phyloP scores from a whole-genome alignment of 2,329 filamentous ascomycete species.

The Metarhizium brunneum region DNA sequence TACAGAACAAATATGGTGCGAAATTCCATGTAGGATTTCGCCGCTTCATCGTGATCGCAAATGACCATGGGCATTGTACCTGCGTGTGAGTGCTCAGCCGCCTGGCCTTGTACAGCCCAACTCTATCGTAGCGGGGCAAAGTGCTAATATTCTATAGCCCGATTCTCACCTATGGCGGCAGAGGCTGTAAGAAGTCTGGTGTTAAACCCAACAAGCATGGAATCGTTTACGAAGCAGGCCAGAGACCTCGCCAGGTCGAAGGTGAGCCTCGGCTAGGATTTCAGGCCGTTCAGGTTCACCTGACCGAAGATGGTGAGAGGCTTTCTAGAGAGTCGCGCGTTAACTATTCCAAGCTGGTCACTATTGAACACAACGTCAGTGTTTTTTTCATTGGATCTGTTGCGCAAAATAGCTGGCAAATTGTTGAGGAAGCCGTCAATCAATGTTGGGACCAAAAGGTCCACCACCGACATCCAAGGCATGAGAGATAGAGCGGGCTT shows the following conservation, averaged over 20 bases:
- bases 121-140: neutral
- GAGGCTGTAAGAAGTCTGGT: conserved; percentile 43
- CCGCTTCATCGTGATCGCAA: conserved; percentile 45
- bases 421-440: conserved; percentile 36
- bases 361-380: conserved; percentile 47
- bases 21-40: conserved; percentile 40
- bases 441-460: conserved; percentile 39
- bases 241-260: conserved; percentile 22
- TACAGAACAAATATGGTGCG: conserved; percentile 24
- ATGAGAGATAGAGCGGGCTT: conserved; percentile 7
- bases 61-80: conserved; percentile 41
- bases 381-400: conserved; percentile 49
- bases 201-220: conserved; percentile 44
- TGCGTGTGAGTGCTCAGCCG: conserved; percentile 37
- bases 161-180: conserved; percentile 45
- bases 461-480: conserved; percentile 20
- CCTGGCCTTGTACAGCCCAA: neutral
- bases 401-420: conserved; percentile 26
- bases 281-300: conserved; percentile 32
- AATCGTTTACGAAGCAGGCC: conserved; percentile 33
- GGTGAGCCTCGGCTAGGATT: conserved; percentile 41
- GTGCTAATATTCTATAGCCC: conserved; percentile 27
- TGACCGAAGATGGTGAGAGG: conserved; percentile 33
- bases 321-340: conserved; percentile 42
- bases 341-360: conserved; percentile 48